These are phyloP conservation scores for Phytophthora capsici DNA, from an alignment of 352 stramenopile species.

Conservation along the genomic window DNA sequence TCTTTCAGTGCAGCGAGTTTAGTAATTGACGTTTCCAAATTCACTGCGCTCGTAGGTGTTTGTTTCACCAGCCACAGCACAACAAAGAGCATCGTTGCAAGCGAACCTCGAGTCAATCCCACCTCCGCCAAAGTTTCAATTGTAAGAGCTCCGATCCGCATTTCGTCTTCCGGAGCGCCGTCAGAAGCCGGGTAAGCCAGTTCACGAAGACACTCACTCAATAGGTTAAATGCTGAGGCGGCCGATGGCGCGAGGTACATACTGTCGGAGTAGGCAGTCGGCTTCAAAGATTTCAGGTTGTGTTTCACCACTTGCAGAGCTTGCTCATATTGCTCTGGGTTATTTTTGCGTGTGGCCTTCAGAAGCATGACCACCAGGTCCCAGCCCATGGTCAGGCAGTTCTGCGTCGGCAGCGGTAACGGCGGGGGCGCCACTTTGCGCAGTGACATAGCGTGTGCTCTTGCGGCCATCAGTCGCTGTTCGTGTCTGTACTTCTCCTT, in stretches of 20 bases:
- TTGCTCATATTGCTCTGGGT: slow-evolving; percentile 68
- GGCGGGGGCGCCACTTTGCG: slow-evolving; percentile 75
- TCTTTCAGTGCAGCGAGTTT: slow-evolving; percentile 86
- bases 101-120: slow-evolving; percentile 70
- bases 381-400: slow-evolving; percentile 86
- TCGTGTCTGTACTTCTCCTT: slow-evolving; percentile 85
- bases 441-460: slow-evolving; percentile 62
- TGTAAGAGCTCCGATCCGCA: slow-evolving; percentile 49
- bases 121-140: slow-evolving; percentile 83
- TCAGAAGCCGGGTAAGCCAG: slow-evolving; percentile 37
- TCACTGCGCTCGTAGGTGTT: slow-evolving; percentile 42
- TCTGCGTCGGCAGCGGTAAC: slow-evolving; percentile 82
- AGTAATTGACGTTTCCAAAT: slow-evolving; percentile 57
- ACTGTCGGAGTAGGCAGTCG: slow-evolving; percentile 80
- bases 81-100: slow-evolving; percentile 74
- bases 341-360: slow-evolving; percentile 67
- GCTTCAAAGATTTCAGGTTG: slow-evolving; percentile 72
- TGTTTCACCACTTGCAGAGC: slow-evolving; percentile 82
- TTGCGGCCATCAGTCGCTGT: slow-evolving; percentile 62
- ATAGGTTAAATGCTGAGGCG: slow-evolving; percentile 70
- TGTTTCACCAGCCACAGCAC: slow-evolving; percentile 80
- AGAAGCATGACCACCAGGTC: slow-evolving; percentile 79
- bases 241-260: slow-evolving; percentile 86
- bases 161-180: slow-evolving; percentile 28
- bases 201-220: slow-evolving; percentile 73